Evolutionary conservation across 164 flowering plant genomes (phyloP), one percentile per base, ranked within the genome.

Genomic region (Stephania japonica): DNA sequence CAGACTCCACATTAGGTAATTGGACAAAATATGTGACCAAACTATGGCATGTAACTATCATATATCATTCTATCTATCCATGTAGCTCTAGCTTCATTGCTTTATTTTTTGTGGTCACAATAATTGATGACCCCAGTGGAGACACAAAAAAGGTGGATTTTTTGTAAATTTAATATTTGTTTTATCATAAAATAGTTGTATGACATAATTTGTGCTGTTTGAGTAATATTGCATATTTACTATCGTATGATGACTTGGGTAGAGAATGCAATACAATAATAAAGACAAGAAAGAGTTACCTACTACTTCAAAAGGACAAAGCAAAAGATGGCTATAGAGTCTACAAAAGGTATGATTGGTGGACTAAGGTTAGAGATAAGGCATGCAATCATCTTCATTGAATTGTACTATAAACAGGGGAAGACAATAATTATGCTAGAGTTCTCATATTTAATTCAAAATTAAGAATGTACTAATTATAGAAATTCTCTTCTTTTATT

Each of bases 321-420:
- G 62, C 62, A 56, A 56, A 56, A 56, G 62, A 56, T 16, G 21
- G 16, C 62, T 56, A 32, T 32, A 56, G n/a, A n/a, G 62, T 56
- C 62, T 56, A 18, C 16, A 19, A 56, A n/a, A 56, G 62, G 62
- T n/a, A 56, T 56, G 62, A 56, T 56, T 56, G 62, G 18, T 56
- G 19, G 62, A 56, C n/a, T 56, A 19, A 56, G 14, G 62, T 56
- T 56, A 56, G 62, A 56, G 62, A 56, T 56, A 56, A 56, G 62
- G 62, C 62, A 56, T 56, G 62, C 62, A 56, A 56, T 56, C 62
- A 56, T 56, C 62, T 56, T 56, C 62, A 56, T 56, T 56, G 62
- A 56, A 56, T 56, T 56, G 62, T 56, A 56, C 62, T 56, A 56
- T 16, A 56, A 56, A 56, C 62, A 56, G 62, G 19, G 16, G 62